Base-by-base conservation (phyloP, 495 filamentous ascomycete species). In the Talaromyces nanjingensis region DNA sequence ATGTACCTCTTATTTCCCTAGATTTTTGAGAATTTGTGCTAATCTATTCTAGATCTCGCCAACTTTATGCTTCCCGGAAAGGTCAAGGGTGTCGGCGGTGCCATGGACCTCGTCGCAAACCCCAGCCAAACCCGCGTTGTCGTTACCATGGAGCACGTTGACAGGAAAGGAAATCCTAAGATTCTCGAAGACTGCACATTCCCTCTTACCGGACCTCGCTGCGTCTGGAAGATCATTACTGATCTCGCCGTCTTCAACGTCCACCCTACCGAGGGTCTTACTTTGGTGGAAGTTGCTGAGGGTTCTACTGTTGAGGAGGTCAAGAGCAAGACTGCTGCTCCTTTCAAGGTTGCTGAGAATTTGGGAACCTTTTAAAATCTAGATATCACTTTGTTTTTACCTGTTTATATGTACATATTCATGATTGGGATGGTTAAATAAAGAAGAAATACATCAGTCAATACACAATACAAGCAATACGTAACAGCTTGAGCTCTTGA, bases 11-110 rank as follows among this genome's bases (percentile, higher is more conserved):
- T 24, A 2, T 27, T 56, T 12, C 1, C 42, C 14, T 37, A 24
- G 34, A 3, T 6, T 22, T 22, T 31, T 24, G 22, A 24, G 27
- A 8, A 18, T 3, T 4, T 18, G 56, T 63, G 37, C 29, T 47
- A 0, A 18, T 31, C 16, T 16, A 3, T 27, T 60, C 4, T 39
- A 72, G 77, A 78, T 63, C 68, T 78, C 18, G 76, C 76, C 67
- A 78, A 78, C 74, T 78, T 78, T 63, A 93, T 93, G 86, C 76
- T 96, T 63, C 91, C 92, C 7, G 91, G 91, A 65, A 96, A 94
- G 83, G 88, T 96, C 66, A 96, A 96, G 84, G 91, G 91, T 22
- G 90, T 96, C 69, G 91, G 91, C 29, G 91, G 91, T 61, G 91
- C 91, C 65, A 96, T 96, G 91, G 91, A 96, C 70, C 73, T 96